These are phyloP conservation scores for Tuber borchii DNA, from an alignment of 495 filamentous ascomycete species.

Conservation along the genomic window DNA sequence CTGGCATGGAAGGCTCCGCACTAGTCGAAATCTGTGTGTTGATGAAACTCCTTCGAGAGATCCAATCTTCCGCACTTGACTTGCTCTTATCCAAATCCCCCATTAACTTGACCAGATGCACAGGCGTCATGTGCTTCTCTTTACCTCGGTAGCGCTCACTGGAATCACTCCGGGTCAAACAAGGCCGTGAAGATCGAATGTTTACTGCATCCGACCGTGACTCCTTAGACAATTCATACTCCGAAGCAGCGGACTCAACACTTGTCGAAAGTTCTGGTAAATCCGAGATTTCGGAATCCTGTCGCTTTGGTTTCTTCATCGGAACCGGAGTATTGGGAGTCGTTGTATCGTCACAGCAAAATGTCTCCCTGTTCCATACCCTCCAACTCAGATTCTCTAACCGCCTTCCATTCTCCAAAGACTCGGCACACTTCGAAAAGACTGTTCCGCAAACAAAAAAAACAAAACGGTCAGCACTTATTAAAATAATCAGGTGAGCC, in stretches of 20 bases:
- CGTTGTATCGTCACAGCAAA: conserved; percentile 67
- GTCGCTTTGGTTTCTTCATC: conserved; percentile 42
- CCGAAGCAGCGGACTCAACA: conserved; percentile 73
- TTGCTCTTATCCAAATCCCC: conserved; percentile 39
- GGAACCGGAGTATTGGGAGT: conserved; percentile 46
- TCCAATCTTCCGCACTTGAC: conserved; percentile 36
- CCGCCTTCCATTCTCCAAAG: conserved; percentile 84
- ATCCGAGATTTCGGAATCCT: conserved; percentile 46
- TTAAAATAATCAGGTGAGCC: conserved; percentile 8
- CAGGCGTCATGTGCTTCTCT: conserved; percentile 78
- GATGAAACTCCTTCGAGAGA: conserved; percentile 24
- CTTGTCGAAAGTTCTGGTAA: conserved; percentile 85
- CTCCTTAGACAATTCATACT: conserved; percentile 52
- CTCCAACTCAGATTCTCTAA: conserved; percentile 95
- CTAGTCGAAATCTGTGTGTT: conserved; percentile 11
- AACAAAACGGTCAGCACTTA: conserved; percentile 36
- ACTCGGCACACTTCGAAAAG: conserved; percentile 90
- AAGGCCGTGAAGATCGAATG: conserved; percentile 32
- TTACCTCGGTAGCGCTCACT: conserved; percentile 44
- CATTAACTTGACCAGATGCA: conserved; percentile 45
- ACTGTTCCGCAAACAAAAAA: conserved; percentile 49
- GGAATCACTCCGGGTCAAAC: conserved; percentile 36
- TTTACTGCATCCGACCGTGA: conserved; percentile 34
- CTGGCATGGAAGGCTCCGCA: conserved; percentile 19
- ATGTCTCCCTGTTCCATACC: conserved; percentile 91